These are phyloP conservation scores for Pharnaceum exiguum DNA, from an alignment of 148 eudicot species.

Conservation along the genomic window DNA sequence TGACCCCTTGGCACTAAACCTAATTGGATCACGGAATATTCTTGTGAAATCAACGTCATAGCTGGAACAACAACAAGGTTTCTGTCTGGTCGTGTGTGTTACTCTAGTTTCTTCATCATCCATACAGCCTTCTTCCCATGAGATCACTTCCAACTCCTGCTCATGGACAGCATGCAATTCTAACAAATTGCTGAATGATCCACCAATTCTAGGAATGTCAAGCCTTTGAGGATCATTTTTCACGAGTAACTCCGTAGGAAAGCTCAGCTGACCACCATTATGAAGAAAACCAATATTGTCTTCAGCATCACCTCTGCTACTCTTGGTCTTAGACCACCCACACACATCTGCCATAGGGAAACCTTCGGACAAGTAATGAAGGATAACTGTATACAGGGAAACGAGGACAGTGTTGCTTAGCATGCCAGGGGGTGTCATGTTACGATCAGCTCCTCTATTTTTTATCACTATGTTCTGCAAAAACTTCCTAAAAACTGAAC, in stretches of 20 bases:
- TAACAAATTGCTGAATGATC: constrained; percentile 59
- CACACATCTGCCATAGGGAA: constrained; percentile 51
- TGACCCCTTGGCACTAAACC: constrained; percentile 56
- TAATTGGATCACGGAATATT: constrained; percentile 46
- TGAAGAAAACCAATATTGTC: constrained; percentile 71
- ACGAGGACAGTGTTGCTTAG: constrained; percentile 79
- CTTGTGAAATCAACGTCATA: constrained; percentile 58
- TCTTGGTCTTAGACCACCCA: constrained; percentile 63
- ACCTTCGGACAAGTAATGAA: constrained; percentile 85
- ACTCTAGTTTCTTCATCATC: constrained; percentile 66
- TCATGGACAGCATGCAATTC: constrained; percentile 43
- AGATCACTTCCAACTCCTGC: constrained; percentile 60
- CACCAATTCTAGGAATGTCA: constrained; percentile 84
- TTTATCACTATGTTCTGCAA: constrained; percentile 71
- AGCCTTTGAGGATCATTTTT: constrained; percentile 72
- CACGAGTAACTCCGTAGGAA: constrained; percentile 60
- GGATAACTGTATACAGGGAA: constrained; percentile 73
- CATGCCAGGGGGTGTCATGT: constrained; percentile 62
- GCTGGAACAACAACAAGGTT: constrained; percentile 90
- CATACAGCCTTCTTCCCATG: constrained; percentile 97
- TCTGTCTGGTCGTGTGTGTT: constrained; percentile 60
- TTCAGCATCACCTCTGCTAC: constrained; percentile 34
- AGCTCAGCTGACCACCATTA: constrained; percentile 83
- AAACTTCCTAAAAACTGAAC: constrained; percentile 79
- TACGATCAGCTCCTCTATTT: constrained; percentile 75